Evolutionary conservation across 768 basidiomycete genomes (phyloP).

Genomic region (Psilocybe subaeruginosa): DNA sequence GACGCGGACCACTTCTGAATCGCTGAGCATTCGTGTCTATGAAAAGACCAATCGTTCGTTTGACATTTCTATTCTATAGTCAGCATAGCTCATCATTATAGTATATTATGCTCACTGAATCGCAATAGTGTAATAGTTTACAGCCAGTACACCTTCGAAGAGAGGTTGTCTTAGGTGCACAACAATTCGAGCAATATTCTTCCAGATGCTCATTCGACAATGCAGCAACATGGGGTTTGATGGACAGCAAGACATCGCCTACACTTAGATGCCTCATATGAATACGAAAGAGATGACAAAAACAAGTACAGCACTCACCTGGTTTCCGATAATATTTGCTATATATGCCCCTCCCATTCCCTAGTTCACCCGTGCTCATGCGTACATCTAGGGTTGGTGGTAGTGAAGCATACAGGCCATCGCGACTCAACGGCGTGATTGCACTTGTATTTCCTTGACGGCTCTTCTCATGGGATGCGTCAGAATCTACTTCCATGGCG

Average conservation of each 20-base stretch:
- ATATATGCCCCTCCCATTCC: constrained; percentile 27
- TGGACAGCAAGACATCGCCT: constrained; percentile 66
- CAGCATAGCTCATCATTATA: too few relatives aligned
- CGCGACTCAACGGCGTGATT: neutral
- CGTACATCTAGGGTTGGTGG: constrained; percentile 26
- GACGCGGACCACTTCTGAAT: constrained; percentile 52
- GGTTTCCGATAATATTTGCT: constrained; percentile 21
- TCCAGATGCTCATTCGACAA: constrained; percentile 67
- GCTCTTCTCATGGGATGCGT: neutral
- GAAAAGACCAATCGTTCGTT: constrained; percentile 69
- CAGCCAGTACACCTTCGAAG: constrained; percentile 81
- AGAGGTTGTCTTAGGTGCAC: constrained; percentile 34
- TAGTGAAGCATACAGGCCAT: constrained; percentile 18
- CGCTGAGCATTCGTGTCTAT: constrained; percentile 80
- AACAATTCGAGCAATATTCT: constrained; percentile 73
- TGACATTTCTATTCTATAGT: constrained; percentile 59
- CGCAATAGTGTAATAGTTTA: constrained; percentile 74
- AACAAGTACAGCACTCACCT: constrained; percentile 18
- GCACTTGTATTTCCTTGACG: neutral
- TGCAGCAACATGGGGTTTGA: constrained; percentile 62
- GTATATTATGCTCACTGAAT: constrained; percentile 49
- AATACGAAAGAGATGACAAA: neutral
- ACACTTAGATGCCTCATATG: constrained; percentile 11
- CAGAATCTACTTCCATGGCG: neutral
- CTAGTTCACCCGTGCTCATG: constrained; percentile 1